Percentiles rank a stretch among this genome's conserved stretches.
Conservation (phyloP, 495 filamentous ascomycete species). For the Pyrenula massariospora region DNA sequence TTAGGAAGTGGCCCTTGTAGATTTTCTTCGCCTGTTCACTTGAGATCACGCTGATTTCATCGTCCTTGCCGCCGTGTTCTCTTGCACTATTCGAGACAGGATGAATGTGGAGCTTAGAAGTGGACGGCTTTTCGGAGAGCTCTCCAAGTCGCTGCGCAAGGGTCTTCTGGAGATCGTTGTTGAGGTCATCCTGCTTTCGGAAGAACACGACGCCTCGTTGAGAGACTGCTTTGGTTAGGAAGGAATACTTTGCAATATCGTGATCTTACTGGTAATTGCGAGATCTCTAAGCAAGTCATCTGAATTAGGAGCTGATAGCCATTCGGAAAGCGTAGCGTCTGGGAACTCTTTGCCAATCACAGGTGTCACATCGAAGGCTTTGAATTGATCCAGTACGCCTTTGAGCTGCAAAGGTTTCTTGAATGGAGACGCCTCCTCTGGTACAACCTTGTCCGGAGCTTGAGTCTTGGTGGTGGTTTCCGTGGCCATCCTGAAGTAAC, state of each 20-base stretch:
- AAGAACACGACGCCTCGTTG: conserved; percentile 76
- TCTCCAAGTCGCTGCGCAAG: conserved; percentile 54
- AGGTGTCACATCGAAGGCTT: conserved; percentile 54
- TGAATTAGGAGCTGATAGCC: conserved; percentile 48
- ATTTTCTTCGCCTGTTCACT: conserved; percentile 44
- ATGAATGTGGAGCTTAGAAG: conserved; percentile 63
- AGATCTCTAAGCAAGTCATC: conserved; percentile 57
- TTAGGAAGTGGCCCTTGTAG: conserved; percentile 28
- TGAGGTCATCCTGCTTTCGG: conserved; percentile 56
- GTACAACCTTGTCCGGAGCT: no score
- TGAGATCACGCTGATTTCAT: conserved; percentile 66
- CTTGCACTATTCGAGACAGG: conserved; percentile 52
- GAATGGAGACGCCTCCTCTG: no score
- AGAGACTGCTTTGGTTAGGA: conserved; percentile 41
- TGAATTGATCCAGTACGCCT: conserved; percentile 43
- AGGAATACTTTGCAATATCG: not conserved
- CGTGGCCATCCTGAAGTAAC: no score
- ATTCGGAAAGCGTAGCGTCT: conserved; percentile 44
- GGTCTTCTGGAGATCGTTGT: conserved; percentile 56
- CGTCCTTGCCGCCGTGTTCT: conserved; percentile 47
- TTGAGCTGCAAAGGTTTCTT: conserved; percentile 33
- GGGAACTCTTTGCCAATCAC: conserved; percentile 56
- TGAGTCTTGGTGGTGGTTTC: no score
- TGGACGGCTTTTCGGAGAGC: conserved; percentile 51
- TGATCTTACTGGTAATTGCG: conserved; percentile 45